Evolutionary conservation across 1,139 yeast species (phyloP).

Genomic region (Yamadazyma triangularis): DNA sequence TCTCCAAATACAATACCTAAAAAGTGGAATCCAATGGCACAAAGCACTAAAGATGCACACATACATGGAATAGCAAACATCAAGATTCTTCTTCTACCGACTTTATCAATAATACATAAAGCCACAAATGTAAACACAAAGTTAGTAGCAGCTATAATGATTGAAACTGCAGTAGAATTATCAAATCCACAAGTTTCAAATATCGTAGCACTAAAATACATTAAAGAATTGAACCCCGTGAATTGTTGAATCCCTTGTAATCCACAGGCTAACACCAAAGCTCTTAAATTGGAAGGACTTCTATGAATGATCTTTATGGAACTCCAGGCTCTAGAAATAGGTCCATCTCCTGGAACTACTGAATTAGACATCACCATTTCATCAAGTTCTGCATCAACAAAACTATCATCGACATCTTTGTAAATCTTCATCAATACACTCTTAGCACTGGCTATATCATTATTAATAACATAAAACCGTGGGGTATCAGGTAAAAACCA

Average conservation of each 20-base stretch:
- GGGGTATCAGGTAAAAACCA: conserved; percentile 94
- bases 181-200: conserved; percentile 84
- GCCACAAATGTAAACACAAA: conserved; percentile 82
- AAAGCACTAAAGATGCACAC: conserved; percentile 68
- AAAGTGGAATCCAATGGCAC: conserved; percentile 88
- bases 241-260: conserved; percentile 94
- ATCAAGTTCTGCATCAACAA: conserved; percentile 53
- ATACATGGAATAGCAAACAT: conserved; percentile 75
- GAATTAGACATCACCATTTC: conserved; percentile 56
- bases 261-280: conserved; percentile 84
- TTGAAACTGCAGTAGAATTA: conserved; percentile 88
- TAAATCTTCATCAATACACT: conserved; percentile 59
- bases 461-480: conserved; percentile 73
- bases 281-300: conserved; percentile 80
- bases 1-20: conserved; percentile 56
- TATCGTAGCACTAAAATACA: conserved; percentile 90
- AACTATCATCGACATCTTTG: conserved; percentile 49
- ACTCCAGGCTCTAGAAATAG: conserved; percentile 51
- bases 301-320: conserved; percentile 67
- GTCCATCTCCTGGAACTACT: conserved; percentile 59
- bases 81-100: conserved; percentile 81
- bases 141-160: conserved; percentile 88
- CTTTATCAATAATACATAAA: conserved; percentile 73
- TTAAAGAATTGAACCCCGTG: conserved; percentile 90
- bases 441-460: conserved; percentile 60